Percentiles rank a stretch among this genome's conserved stretches.
These are phyloP conservation scores for Chlamydomonas incerta DNA, from an alignment of 139 green algal genomes.

Conservation along the genomic window DNA sequence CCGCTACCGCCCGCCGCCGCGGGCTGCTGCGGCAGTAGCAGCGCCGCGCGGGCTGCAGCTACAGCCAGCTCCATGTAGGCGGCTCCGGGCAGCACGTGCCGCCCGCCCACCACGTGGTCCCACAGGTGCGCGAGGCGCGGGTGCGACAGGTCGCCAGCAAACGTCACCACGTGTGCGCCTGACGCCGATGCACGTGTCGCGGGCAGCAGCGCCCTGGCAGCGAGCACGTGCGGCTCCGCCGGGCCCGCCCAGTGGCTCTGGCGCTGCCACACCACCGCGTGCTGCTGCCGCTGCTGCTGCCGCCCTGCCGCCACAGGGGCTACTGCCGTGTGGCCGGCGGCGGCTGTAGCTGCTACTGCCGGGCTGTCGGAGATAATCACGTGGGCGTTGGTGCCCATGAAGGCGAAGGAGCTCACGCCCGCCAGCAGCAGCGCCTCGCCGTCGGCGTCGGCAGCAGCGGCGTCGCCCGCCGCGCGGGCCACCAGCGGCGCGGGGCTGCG, in stretches of 20 bases:
- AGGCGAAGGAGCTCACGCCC: conserved; percentile 67
- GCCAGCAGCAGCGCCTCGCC: conserved; percentile 4
- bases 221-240: conserved; percentile 21
- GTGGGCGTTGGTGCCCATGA: conserved; percentile 73
- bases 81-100: conserved; percentile 49
- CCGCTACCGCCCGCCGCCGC: neutral
- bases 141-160: conserved; percentile 43
- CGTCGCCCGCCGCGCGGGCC: neutral
- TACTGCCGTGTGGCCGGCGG: neutral
- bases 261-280: neutral
- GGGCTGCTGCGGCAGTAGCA: conserved; percentile 14
- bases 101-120: conserved; percentile 53
- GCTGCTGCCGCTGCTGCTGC: too few relatives aligned
- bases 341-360: too few relatives aligned
- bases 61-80: conserved; percentile 64
- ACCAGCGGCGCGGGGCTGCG: neutral
- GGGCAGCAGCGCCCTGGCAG: neutral
- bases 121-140: conserved; percentile 55
- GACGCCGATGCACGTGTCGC: neutral
- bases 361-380: conserved; percentile 22
- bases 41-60: neutral
- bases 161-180: neutral
- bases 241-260: conserved; percentile 12
- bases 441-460: too few relatives aligned
- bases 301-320: neutral